These are phyloP conservation scores for Kockovaella imperatae DNA, from an alignment of 768 basidiomycete species.

Conservation along the genomic window DNA sequence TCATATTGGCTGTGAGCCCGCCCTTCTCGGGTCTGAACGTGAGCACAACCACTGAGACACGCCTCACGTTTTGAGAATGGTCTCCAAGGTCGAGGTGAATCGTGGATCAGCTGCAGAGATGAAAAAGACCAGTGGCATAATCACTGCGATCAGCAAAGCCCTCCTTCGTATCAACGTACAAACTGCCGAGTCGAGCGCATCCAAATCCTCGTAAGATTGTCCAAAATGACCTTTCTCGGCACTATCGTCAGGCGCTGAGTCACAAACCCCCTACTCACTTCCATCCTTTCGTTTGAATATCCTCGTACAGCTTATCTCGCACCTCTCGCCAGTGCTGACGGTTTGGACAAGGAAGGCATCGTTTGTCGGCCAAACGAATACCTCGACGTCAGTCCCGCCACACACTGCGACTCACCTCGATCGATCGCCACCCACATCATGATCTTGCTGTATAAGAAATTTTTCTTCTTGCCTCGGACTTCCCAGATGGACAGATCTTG, in stretches of 20 bases:
- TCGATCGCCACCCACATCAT: constrained; percentile 69
- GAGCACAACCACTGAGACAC: not conserved
- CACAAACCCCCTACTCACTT: constrained; percentile 46
- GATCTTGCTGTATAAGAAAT: constrained; percentile 90
- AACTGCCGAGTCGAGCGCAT: constrained; percentile 70
- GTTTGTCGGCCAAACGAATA: constrained; percentile 87
- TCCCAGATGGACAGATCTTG: constrained; percentile 78
- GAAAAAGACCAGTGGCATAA: constrained; percentile 30
- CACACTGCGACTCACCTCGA: not conserved
- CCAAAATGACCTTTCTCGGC: constrained; percentile 56
- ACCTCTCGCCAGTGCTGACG: constrained; percentile 59
- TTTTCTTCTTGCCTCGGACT: constrained; percentile 72
- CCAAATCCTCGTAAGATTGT: constrained; percentile 81
- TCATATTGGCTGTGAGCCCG: constrained; percentile 75
- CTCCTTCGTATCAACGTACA: constrained; percentile 39
- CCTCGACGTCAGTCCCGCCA: constrained; percentile 91
- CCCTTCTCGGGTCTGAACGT: constrained; percentile 62
- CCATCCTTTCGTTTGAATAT: constrained; percentile 85
- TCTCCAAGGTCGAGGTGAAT: constrained; percentile 75
- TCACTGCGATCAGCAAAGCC: not conserved
- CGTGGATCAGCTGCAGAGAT: constrained; percentile 59
- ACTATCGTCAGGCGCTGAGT: constrained; percentile 4
- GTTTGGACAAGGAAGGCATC: constrained; percentile 63
- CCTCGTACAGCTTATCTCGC: constrained; percentile 81
- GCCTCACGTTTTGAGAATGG: constrained; percentile 60